A percentile compares a stretch with the other conserved stretches of the same genome.
phyloP scores from a whole-genome alignment of 2,329 filamentous ascomycete genomes.

The Colletotrichum brevisporum region DNA sequence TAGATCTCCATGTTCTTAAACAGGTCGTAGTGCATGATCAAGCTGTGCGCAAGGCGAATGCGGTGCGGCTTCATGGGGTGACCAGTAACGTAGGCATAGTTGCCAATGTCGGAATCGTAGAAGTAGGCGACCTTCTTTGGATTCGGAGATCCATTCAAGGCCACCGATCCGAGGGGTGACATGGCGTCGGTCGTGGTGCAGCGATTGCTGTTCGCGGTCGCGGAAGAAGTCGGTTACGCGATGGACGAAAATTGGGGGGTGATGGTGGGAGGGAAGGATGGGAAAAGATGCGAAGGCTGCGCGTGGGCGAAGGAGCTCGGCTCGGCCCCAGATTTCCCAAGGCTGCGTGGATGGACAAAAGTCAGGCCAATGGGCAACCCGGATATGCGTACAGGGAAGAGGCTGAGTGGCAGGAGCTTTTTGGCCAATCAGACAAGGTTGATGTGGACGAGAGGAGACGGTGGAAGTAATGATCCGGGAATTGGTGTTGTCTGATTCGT shows the following conservation, averaged over 20 bases:
- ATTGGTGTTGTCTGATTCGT: slow-evolving; percentile 31
- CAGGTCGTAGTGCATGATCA: slow-evolving; percentile 95
- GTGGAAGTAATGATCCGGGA: slow-evolving; percentile 16
- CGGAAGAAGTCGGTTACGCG: slow-evolving; percentile 6
- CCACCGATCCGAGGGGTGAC: slow-evolving; percentile 57
- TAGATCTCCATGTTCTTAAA: slow-evolving; percentile 98
- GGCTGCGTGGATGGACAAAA: slow-evolving; percentile 28
- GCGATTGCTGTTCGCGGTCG: not conserved
- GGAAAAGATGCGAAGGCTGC: slow-evolving; percentile 37
- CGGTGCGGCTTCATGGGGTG: slow-evolving; percentile 99
- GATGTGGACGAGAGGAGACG: not conserved
- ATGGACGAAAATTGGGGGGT: slow-evolving; percentile 18
- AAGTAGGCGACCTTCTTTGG: slow-evolving; percentile 95
- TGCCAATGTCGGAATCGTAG: slow-evolving; percentile 98
- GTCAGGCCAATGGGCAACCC: slow-evolving; percentile 19
- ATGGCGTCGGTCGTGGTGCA: slow-evolving; percentile 33
- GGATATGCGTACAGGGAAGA: slow-evolving; percentile 11
- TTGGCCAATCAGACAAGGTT: slow-evolving; percentile 5
- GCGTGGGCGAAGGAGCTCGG: slow-evolving; percentile 35
- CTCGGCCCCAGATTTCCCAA: slow-evolving; percentile 41
- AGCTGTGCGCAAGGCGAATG: slow-evolving; percentile 92
- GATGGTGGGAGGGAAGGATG: slow-evolving; percentile 28
- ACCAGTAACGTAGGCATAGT: slow-evolving; percentile 96
- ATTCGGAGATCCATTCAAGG: slow-evolving; percentile 60
- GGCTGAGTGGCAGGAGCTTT: slow-evolving; percentile 2